phyloP scores from a whole-genome alignment of 2,329 filamentous ascomycete genomes.

The Xenosphaeropsis pyriputrescens region DNA sequence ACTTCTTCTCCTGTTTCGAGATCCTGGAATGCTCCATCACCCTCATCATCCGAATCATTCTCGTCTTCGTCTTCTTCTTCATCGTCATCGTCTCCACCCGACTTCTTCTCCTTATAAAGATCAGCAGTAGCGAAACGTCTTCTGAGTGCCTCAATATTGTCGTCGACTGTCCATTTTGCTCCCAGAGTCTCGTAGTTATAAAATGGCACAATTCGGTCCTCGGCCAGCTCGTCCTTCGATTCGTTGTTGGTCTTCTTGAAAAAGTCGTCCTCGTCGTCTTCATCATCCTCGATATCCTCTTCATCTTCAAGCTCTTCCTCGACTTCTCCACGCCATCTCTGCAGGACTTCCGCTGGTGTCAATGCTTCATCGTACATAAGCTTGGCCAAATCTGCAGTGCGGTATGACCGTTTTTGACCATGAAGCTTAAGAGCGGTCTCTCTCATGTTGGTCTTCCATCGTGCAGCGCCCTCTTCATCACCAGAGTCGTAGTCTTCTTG shows the following conservation, averaged over 20 bases:
- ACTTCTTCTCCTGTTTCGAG: slow-evolving; percentile 61
- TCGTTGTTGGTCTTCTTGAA: slow-evolving; percentile 50
- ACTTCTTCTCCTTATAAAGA: slow-evolving; percentile 38
- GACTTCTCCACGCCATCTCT: slow-evolving; percentile 63
- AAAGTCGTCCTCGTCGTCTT: slow-evolving; percentile 43
- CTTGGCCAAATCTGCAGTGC: slow-evolving; percentile 69
- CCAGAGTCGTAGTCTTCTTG: slow-evolving; percentile 29
- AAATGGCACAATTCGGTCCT: slow-evolving; percentile 66
- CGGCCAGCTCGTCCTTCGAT: slow-evolving; percentile 52
- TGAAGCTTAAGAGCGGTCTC: slow-evolving; percentile 62
- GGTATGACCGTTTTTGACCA: slow-evolving; percentile 54
- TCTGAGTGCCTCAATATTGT: slow-evolving; percentile 61
- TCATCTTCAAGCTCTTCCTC: slow-evolving; percentile 38
- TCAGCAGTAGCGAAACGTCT: slow-evolving; percentile 61
- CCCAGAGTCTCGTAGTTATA: slow-evolving; percentile 73
- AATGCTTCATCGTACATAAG: slow-evolving; percentile 80
- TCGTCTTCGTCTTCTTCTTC: slow-evolving; percentile 34
- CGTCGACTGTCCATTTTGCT: slow-evolving; percentile 70
- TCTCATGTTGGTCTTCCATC: slow-evolving; percentile 81
- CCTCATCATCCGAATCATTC: slow-evolving; percentile 47
- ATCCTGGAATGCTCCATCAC: slow-evolving; percentile 74
- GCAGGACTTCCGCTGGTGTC: slow-evolving; percentile 59
- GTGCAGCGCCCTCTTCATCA: slow-evolving; percentile 57
- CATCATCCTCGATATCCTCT: slow-evolving; percentile 38
- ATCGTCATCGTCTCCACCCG: slow-evolving; percentile 28